phyloP scores from a whole-genome alignment of 352 stramenopile species.

The Phytophthora sansomeana region DNA sequence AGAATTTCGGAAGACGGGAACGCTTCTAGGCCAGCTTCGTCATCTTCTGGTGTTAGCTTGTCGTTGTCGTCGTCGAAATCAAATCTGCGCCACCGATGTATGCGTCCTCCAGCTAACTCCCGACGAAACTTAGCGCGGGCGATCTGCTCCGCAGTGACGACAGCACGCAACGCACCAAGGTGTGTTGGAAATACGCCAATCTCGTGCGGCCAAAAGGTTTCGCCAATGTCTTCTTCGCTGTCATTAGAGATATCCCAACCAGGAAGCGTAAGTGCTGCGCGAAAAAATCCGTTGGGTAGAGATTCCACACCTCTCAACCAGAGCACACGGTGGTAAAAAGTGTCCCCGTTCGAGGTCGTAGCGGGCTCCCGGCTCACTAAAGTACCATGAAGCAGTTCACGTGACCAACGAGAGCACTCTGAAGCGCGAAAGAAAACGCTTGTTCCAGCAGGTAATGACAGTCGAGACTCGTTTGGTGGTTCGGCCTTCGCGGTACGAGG shows the following conservation, averaged over 20 bases:
- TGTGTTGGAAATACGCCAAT: slow-evolving; percentile 66
- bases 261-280: slow-evolving; percentile 55
- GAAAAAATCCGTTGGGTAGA: slow-evolving; percentile 73
- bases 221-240: slow-evolving; percentile 13
- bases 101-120: slow-evolving; percentile 45
- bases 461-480: slow-evolving; percentile 30
- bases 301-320: slow-evolving; percentile 74
- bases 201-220: slow-evolving; percentile 50
- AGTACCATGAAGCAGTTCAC: slow-evolving; percentile 69
- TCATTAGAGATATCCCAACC: slow-evolving; percentile 27
- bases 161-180: slow-evolving; percentile 62
- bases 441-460: slow-evolving; percentile 46
- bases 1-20: slow-evolving; percentile 58
- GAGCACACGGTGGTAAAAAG: slow-evolving; percentile 65
- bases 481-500: not conserved
- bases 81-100: slow-evolving; percentile 21
- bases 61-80: not conserved
- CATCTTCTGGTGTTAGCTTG: not conserved
- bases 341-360: slow-evolving; percentile 19
- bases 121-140: slow-evolving; percentile 60
- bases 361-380: slow-evolving; percentile 19
- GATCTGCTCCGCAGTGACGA: slow-evolving; percentile 63
- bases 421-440: slow-evolving; percentile 62
- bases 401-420: slow-evolving; percentile 55
- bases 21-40: not conserved